A percentile compares a stretch with the other conserved stretches of the same genome.
These are phyloP conservation scores for Solanum ossicruentum DNA, from an alignment of 257 asterid species.

Conservation along the genomic window DNA sequence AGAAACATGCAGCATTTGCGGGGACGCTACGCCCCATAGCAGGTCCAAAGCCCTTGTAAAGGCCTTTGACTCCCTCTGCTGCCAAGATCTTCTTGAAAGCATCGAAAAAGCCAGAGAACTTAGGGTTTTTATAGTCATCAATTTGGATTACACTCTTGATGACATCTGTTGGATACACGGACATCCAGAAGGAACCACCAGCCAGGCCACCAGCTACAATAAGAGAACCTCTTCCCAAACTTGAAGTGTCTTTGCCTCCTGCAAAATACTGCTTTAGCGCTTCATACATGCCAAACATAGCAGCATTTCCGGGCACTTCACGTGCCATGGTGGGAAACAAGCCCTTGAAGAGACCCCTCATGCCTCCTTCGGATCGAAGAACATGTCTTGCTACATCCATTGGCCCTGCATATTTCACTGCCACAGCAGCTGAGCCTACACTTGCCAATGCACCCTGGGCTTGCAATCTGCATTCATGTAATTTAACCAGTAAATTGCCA, in stretches of 20 bases:
- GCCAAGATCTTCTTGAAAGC: conserved; percentile 61
- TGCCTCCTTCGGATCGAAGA: conserved; percentile 51
- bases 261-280: conserved; percentile 57
- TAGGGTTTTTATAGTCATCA: conserved; percentile 69
- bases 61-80: conserved; percentile 61
- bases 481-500: neutral
- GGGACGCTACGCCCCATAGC: conserved; percentile 20
- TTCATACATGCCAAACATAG: conserved; percentile 80
- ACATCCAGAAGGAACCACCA: conserved; percentile 62
- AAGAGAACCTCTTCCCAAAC: conserved; percentile 56
- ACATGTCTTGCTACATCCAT: conserved; percentile 79
- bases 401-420: conserved; percentile 64
- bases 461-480: conserved; percentile 45
- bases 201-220: conserved; percentile 66
- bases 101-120: conserved; percentile 50
- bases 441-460: conserved; percentile 62
- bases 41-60: conserved; percentile 81
- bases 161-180: conserved; percentile 73
- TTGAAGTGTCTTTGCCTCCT: conserved; percentile 58
- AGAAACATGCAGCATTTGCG: conserved; percentile 4
- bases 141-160: conserved; percentile 72
- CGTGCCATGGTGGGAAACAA: conserved; percentile 65
- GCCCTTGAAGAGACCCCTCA: conserved; percentile 66
- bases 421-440: conserved; percentile 21
- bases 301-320: conserved; percentile 80